Conservation (phyloP, 2,329 filamentous ascomycete species). For the Fusarium armeniacum region DNA sequence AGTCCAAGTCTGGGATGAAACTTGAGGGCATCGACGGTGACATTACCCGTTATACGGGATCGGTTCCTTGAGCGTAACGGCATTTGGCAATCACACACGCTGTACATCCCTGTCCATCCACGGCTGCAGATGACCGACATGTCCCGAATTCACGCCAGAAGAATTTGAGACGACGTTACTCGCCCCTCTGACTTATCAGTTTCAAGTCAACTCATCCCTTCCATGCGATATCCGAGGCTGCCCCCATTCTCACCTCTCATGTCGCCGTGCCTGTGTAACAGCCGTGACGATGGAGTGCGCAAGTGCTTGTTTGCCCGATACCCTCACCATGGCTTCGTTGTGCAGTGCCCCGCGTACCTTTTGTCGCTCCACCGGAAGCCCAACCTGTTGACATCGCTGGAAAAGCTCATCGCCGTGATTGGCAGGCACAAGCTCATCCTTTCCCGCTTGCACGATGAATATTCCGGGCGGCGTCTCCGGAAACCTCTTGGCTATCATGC, state of each 20-base stretch:
- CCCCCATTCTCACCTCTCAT: constrained; percentile 20
- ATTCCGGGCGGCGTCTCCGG: constrained; percentile 54
- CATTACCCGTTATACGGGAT: constrained; percentile 22
- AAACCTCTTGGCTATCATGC: constrained; percentile 55
- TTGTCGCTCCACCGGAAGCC: constrained; percentile 61
- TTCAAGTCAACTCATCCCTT: constrained; percentile 29
- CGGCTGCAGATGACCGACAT: constrained; percentile 43
- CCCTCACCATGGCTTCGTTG: constrained; percentile 66
- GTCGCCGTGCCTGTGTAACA: constrained; percentile 36
- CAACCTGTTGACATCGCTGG: constrained; percentile 63
- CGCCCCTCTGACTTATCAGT: constrained; percentile 22
- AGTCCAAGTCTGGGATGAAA: constrained; percentile 36
- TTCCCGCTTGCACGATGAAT: constrained; percentile 68
- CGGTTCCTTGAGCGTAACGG: constrained; percentile 44
- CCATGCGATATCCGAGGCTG: constrained; percentile 5
- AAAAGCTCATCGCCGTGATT: constrained; percentile 63
- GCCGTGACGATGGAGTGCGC: constrained; percentile 48
- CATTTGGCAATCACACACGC: constrained; percentile 42
- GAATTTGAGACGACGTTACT: constrained; percentile 27
- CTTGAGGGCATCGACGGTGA: constrained; percentile 31
- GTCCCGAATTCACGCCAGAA: constrained; percentile 49
- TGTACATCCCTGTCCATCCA: constrained; percentile 39
- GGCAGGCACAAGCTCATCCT: constrained; percentile 70
- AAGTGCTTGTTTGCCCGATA: constrained; percentile 49
- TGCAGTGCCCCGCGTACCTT: constrained; percentile 66